Conservation (phyloP, 2,329 filamentous ascomycete species). For the Phaeosphaeria sp. region DNA sequence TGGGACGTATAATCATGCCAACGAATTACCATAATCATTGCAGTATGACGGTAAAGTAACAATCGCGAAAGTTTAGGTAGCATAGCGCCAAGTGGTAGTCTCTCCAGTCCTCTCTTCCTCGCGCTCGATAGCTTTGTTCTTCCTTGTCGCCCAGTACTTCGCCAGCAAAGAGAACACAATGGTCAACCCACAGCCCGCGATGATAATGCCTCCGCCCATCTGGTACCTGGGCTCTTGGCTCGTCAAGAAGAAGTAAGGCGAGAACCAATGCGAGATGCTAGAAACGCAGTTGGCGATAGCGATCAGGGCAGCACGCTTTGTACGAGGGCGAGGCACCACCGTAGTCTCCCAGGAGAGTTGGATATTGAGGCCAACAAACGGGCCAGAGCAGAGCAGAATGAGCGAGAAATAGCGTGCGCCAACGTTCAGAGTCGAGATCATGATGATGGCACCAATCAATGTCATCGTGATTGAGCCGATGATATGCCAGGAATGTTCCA, state of each 20-base stretch:
- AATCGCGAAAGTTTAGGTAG: background rate
- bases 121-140: constrained; percentile 8
- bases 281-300: constrained; percentile 52
- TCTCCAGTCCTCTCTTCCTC: constrained; percentile 15
- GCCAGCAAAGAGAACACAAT: constrained; percentile 12
- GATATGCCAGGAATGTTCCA: constrained; percentile 41
- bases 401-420: constrained; percentile 40
- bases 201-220: constrained; percentile 24
- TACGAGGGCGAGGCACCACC: constrained; percentile 49
- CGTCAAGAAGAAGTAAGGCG: constrained; percentile 46
- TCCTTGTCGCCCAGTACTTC: constrained; percentile 7
- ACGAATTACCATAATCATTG: too few relatives aligned
- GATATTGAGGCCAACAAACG: constrained; percentile 49
- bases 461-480: constrained; percentile 24
- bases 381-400: constrained; percentile 40
- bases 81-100: constrained; percentile 11
- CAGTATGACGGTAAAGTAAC: too few relatives aligned
- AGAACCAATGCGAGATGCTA: constrained; percentile 51
- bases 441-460: constrained; percentile 25
- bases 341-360: constrained; percentile 54
- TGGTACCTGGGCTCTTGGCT: constrained; percentile 19
- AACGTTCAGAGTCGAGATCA: constrained; percentile 37
- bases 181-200: constrained; percentile 11
- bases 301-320: constrained; percentile 52
- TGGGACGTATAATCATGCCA: too few relatives aligned